Evolutionary conservation across 2,329 filamentous ascomycete species (phyloP).

Genomic region (Claviceps sp.): DNA sequence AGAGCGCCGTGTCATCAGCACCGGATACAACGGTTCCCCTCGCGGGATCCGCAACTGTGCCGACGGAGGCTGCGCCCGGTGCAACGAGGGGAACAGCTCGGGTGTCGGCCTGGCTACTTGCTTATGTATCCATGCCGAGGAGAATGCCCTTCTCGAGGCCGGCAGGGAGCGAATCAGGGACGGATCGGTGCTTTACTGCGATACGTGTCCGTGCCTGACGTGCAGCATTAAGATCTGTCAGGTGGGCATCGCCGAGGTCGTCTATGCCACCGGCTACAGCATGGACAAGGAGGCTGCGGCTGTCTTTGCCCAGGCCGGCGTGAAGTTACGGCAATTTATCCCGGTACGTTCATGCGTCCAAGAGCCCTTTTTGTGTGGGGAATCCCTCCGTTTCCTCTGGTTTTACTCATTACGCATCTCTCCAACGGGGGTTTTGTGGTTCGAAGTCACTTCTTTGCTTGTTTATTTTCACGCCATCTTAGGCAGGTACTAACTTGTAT

Average conservation of each 20-base stretch:
- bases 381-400: neutral
- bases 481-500: neutral
- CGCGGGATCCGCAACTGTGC: constrained; percentile 79
- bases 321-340: constrained; percentile 74
- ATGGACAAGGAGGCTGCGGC: constrained; percentile 79
- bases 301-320: constrained; percentile 72
- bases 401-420: neutral
- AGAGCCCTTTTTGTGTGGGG: neutral
- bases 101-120: constrained; percentile 74
- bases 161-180: constrained; percentile 79
- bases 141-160: constrained; percentile 91
- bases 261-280: constrained; percentile 86
- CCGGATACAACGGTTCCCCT: constrained; percentile 96
- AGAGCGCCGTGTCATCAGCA: constrained; percentile 77
- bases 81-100: constrained; percentile 58
- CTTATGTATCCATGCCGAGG: constrained; percentile 93
- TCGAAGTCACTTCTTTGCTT: neutral
- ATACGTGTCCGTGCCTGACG: constrained; percentile 92
- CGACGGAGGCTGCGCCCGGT: constrained; percentile 79
- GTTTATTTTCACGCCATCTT: neutral
- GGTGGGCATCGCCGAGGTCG: constrained; percentile 88
- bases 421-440: neutral
- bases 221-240: constrained; percentile 98
- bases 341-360: constrained; percentile 43
- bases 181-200: constrained; percentile 76